phyloP scores from a whole-genome alignment of 2,329 filamentous ascomycete species.

The Hyphodiscus sp. region DNA sequence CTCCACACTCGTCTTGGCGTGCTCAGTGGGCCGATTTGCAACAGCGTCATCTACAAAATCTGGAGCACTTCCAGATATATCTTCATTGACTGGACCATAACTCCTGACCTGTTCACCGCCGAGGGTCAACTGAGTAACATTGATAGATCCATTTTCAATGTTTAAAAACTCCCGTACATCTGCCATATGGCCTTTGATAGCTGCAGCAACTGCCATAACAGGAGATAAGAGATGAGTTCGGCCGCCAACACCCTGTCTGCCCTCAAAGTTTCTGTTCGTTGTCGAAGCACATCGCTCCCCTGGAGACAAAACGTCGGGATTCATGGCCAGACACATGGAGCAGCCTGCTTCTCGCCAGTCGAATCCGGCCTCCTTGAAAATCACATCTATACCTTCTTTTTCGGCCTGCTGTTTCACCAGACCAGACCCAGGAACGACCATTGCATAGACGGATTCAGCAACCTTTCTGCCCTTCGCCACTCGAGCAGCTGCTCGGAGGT shows the following conservation, averaged over 20 bases:
- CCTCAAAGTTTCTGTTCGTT: constrained; percentile 96
- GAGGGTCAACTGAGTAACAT: constrained; percentile 35
- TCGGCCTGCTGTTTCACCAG: constrained; percentile 91
- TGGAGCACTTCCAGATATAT: constrained; percentile 49
- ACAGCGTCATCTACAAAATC: constrained; percentile 54
- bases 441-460: constrained; percentile 82
- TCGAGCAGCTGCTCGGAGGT: constrained; percentile 78
- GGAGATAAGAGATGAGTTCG: constrained; percentile 96
- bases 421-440: constrained; percentile 95
- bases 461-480: constrained; percentile 85
- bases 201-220: constrained; percentile 90
- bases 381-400: constrained; percentile 83
- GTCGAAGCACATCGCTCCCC: constrained; percentile 92
- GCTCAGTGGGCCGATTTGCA: constrained; percentile 49
- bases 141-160: constrained; percentile 38
- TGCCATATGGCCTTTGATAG: constrained; percentile 81
- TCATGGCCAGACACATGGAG: constrained; percentile 99
- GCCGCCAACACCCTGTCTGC: constrained; percentile 84
- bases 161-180: constrained; percentile 78
- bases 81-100: constrained; percentile 43
- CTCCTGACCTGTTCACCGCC: constrained; percentile 46
- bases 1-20: constrained; percentile 38
- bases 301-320: constrained; percentile 90
- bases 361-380: constrained; percentile 87
- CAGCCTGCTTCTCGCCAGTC: constrained; percentile 98